A percentile compares a stretch with the other conserved stretches of the same genome.
Conservation (phyloP, 2,329 filamentous ascomycete genomes). For the Paecilomyces variotii region DNA sequence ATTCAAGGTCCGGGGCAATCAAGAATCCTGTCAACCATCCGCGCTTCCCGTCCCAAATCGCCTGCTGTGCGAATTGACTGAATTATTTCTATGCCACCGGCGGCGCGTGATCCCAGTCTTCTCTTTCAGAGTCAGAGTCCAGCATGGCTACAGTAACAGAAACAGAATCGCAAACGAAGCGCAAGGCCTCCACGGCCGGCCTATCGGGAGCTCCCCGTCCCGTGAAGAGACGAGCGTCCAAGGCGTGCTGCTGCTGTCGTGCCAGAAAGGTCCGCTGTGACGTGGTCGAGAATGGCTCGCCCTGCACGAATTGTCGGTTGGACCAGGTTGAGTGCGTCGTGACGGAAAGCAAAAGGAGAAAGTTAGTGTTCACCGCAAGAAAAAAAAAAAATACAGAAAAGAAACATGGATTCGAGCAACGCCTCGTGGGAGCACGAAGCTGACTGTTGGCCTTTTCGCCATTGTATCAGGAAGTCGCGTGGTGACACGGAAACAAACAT, state of each 20-base stretch:
- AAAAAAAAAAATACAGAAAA: neutral
- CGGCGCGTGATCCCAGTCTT: neutral
- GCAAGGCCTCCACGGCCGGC: constrained; percentile 50
- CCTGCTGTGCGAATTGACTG: neutral
- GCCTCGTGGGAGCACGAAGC: neutral
- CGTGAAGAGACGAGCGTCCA: constrained; percentile 78
- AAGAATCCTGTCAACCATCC: too few species aligned
- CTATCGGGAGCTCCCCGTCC: constrained; percentile 47
- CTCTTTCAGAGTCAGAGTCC: neutral
- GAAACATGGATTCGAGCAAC: neutral
- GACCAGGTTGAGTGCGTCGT: constrained; percentile 50
- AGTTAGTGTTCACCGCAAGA: constrained; percentile 22
- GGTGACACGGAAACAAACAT: constrained; percentile 28
- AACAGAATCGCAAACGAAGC: constrained; percentile 39
- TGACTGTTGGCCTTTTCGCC: neutral
- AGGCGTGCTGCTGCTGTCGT: constrained; percentile 82
- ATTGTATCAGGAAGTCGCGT: constrained; percentile 29
- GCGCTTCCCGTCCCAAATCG: too few species aligned
- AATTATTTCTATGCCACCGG: neutral
- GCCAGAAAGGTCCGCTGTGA: constrained; percentile 89
- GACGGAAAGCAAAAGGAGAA: constrained; percentile 72
- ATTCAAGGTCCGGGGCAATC: too few species aligned
- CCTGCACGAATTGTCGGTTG: constrained; percentile 74
- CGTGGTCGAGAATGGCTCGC: constrained; percentile 75
- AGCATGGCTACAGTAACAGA: constrained; percentile 15